Evolutionary conservation across 176 grass and related monocot genomes (phyloP), one percentile per base, ranked within the genome.

Genomic region (Carex littledalei): DNA sequence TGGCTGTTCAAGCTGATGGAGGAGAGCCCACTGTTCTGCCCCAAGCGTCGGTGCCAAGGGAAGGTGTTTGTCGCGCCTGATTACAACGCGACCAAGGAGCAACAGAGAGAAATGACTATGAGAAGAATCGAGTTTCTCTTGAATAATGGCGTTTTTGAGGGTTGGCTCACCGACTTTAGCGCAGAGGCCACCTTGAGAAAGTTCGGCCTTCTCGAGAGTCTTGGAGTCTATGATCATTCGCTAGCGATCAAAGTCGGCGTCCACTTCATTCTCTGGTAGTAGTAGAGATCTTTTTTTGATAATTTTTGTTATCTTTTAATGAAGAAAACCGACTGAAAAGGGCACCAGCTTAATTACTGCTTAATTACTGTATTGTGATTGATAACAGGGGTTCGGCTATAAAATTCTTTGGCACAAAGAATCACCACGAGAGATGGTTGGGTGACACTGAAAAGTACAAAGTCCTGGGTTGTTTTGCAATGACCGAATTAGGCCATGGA

Each of bases 401-500:
- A 79, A 88, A 92, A 83, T 95, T 99, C 90, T 91, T 94, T 81
- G 96, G 96, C 81, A 95, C 91, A 4, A 95, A 99, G 78, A 93
- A 88, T 52, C 96, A 99, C 82, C 93, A 99, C 73, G 96, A 99
- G 41, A 99, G 87, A 88, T 99, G 96, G 96, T 85, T 99, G 77
- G 74, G 69, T 26, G 96, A 88, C 90, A 99, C 96, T 5, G 96
- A 99, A 83, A 95, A 92, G 69, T 99, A 95, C 87, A 86, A 88
- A 29, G 22, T 99, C 47, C 94, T 80, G 87, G 96, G 96, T 87
- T 99, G 93, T 85, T 99, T 99, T 89, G 91, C 96, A 82, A 99
- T 99, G 96, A 99, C 96, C 60, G 96, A 99, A 93, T 72, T 99
- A 66, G 96, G 93, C 4, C 96, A 99, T 88, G 96, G 96, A 53